Evolutionary conservation across 257 asterid species (phyloP), one percentile per base, ranked within the genome.

Genomic region (Solanum microdontum): DNA sequence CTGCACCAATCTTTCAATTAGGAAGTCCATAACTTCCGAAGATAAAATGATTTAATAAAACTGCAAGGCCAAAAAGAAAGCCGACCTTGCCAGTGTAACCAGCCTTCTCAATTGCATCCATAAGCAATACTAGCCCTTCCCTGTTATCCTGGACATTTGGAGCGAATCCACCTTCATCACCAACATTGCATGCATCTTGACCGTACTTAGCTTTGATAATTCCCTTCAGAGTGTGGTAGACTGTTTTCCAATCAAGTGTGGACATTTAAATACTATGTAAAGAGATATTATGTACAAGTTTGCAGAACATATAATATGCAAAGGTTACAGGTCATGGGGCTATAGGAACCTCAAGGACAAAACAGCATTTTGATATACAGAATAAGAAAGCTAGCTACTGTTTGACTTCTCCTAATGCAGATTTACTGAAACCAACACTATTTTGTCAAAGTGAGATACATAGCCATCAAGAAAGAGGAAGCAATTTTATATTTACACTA

Each of bases 101-200:
- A 32, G 99, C 97, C 85, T 96, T 97, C 88, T 94, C 98, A 87
- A 97, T 96, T 64, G 99, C 99, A 90, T 97, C 98, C 89, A 95
- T 97, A 84, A 97, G 98, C 85, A 97, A 87, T 51, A 96, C 95
- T 86, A 97, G 89, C 28, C 99, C 99, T 90, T 97, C 99, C 90
- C 99, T 92, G 83, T 97, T 97, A 87, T 97, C 99, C 92, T 97
- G 99, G 75, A 95, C 99, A 85, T 94, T 97, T 17, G 99, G 99
- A 90, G 99, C 99, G 68, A 97, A 96, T 86, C 99, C 99, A 89
- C 99, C 99, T 90, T 97, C 99, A 87, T 97, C 99, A 55, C 99
- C 99, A 2, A 97, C 99, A 87, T 97, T 97, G 93, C 99, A 97
- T 32, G 99, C 99, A 92, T 97, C 99, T 92, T 97, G 99, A 60